These are phyloP conservation scores for Mortierella polycephala DNA, from an alignment of 371 early-diverging fungal genomes.

Conservation along the genomic window DNA sequence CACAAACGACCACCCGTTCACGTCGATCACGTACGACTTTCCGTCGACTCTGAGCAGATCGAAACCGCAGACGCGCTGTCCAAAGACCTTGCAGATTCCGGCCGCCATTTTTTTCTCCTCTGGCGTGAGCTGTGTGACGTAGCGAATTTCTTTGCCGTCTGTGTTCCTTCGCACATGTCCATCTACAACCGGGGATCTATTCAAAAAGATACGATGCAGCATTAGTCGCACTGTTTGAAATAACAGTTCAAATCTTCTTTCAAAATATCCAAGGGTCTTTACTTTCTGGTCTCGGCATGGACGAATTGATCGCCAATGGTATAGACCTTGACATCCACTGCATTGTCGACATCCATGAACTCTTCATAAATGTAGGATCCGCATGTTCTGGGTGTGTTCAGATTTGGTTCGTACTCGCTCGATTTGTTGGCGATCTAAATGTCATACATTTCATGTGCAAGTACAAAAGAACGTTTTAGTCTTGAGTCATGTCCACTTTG, in stretches of 20 bases:
- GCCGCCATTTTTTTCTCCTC: slow-evolving; percentile 89
- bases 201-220: neutral
- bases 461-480: neutral
- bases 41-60: slow-evolving; percentile 91
- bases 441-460: neutral
- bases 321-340: slow-evolving; percentile 98
- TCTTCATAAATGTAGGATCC: slow-evolving; percentile 97
- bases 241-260: no score
- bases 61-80: slow-evolving; percentile 91
- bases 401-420: slow-evolving; percentile 87
- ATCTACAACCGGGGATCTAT: slow-evolving; percentile 96
- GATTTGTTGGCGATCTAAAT: slow-evolving; percentile 92
- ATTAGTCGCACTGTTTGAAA: neutral
- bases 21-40: slow-evolving; percentile 96
- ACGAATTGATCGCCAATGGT: slow-evolving; percentile 91
- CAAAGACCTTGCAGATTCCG: slow-evolving; percentile 85
- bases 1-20: slow-evolving; percentile 99
- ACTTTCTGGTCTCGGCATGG: slow-evolving; percentile 98
- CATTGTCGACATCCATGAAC: slow-evolving; percentile 92
- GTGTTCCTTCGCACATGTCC: slow-evolving; percentile 95
- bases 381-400: slow-evolving; percentile 72
- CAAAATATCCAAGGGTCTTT: slow-evolving; percentile 20
- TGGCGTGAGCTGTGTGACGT: slow-evolving; percentile 81
- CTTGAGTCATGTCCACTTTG: no score
- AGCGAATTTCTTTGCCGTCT: slow-evolving; percentile 98